phyloP scores from a whole-genome alignment of 2,329 filamentous ascomycete genomes.

The Curvularia hawaiiensis region DNA sequence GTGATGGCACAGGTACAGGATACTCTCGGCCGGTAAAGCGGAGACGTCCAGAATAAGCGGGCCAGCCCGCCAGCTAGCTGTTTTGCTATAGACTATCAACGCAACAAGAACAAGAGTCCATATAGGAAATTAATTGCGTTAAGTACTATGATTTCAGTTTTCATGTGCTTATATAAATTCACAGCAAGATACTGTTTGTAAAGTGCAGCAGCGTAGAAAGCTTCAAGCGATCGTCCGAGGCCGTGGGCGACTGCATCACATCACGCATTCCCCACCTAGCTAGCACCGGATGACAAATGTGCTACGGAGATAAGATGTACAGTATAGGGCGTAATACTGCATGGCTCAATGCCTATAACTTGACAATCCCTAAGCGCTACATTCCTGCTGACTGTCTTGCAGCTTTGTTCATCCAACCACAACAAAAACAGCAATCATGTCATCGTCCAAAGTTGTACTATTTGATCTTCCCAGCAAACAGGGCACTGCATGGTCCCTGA shows the following conservation, averaged over 20 bases:
- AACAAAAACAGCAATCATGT: conserved; percentile 15
- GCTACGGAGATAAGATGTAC: background rate
- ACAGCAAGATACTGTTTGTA: background rate
- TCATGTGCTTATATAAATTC: background rate
- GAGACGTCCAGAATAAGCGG: background rate
- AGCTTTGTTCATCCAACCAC: background rate
- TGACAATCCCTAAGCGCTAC: background rate
- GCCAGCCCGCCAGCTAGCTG: background rate
- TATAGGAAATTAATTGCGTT: background rate
- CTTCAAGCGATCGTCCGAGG: background rate
- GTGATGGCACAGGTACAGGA: background rate
- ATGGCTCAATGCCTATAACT: background rate
- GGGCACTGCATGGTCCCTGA: conserved; percentile 65
- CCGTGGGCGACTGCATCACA: background rate
- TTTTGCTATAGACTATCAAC: background rate
- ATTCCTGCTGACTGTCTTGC: background rate
- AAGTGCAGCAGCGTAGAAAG: background rate
- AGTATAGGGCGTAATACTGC: background rate
- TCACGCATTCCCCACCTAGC: background rate
- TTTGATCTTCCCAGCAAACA: conserved; percentile 67
- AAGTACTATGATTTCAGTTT: background rate
- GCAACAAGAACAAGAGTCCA: background rate
- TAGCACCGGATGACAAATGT: conserved; percentile 12
- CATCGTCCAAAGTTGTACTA: conserved; percentile 55
- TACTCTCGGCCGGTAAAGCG: background rate